These are phyloP conservation scores for Ustilago crameri DNA, from an alignment of 1,284 basidiomycete species.

Conservation along the genomic window DNA sequence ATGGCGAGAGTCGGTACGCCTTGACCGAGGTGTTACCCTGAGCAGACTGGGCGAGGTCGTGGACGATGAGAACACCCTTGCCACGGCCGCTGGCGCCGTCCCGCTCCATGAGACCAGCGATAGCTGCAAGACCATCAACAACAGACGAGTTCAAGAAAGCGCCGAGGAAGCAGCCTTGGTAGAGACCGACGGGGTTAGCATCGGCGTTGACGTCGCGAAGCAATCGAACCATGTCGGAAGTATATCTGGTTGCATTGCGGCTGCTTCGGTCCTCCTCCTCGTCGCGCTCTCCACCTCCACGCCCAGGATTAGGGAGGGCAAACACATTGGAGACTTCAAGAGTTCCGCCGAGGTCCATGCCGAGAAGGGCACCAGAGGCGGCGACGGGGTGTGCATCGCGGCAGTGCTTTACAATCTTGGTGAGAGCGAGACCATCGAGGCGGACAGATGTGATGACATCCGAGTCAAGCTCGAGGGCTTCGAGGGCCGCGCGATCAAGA, in stretches of 20 bases:
- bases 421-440: slow-evolving; percentile 65
- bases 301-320: slow-evolving; percentile 56
- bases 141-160: slow-evolving; percentile 77
- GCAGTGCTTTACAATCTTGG: slow-evolving; percentile 68
- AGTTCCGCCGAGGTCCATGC: slow-evolving; percentile 64
- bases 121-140: slow-evolving; percentile 76
- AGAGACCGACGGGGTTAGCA: slow-evolving; percentile 94
- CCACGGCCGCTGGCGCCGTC: slow-evolving; percentile 63
- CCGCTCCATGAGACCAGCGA: slow-evolving; percentile 64
- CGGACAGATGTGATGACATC: slow-evolving; percentile 62
- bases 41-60: slow-evolving; percentile 70
- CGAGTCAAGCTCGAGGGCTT: slow-evolving; percentile 61
- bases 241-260: slow-evolving; percentile 73
- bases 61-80: slow-evolving; percentile 66
- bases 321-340: slow-evolving; percentile 66
- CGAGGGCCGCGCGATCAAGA: slow-evolving; percentile 48
- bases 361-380: slow-evolving; percentile 63
- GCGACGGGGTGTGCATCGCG: slow-evolving; percentile 64
- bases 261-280: slow-evolving; percentile 62
- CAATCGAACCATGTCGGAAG: slow-evolving; percentile 84
- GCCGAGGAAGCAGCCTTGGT: slow-evolving; percentile 88
- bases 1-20: slow-evolving; percentile 85
- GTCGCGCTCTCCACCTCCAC: slow-evolving; percentile 52
- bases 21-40: slow-evolving; percentile 89
- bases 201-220: slow-evolving; percentile 92